phyloP scores from a whole-genome alignment of 139 green algal species.

The Ulvella scutata region DNA sequence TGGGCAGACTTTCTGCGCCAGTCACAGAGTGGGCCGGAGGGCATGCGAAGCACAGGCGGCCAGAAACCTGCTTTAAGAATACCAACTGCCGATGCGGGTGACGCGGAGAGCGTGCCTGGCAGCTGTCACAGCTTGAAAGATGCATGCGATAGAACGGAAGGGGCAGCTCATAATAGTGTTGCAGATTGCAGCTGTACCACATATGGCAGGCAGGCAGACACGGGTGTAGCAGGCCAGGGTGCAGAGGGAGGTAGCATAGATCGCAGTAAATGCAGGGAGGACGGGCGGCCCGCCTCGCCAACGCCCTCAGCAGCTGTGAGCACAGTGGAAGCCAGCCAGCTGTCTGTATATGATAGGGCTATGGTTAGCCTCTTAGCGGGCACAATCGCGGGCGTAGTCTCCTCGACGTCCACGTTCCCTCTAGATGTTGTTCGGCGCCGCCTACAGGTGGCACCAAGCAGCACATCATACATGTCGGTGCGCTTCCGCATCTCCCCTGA shows the following conservation, averaged over 20 bases:
- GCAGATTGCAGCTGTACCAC: no score
- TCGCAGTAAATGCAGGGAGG: background rate
- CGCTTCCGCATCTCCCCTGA: no score
- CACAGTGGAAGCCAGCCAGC: background rate
- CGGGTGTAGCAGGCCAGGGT: background rate
- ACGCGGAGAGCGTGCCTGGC: background rate
- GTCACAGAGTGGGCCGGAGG: background rate
- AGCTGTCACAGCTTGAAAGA: background rate
- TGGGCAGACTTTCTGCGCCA: background rate
- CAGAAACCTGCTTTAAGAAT: no score
- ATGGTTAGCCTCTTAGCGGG: slow-evolving; percentile 56
- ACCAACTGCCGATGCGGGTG: background rate
- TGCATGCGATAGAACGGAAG: background rate
- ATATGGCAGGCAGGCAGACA: background rate
- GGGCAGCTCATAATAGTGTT: background rate
- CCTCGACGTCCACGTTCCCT: slow-evolving; percentile 73
- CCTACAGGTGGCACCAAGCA: slow-evolving; percentile 43
- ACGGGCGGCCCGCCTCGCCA: background rate
- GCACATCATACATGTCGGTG: no score
- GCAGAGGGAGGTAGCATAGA: background rate
- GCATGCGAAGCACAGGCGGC: no score
- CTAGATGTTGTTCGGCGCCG: slow-evolving; percentile 70
- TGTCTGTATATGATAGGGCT: background rate
- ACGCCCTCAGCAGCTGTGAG: slow-evolving; percentile 3
- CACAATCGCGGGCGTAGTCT: slow-evolving; percentile 55